A percentile compares a stretch with the other conserved stretches of the same genome.
These are phyloP conservation scores for Pseudozyma tsukubaensis DNA, from an alignment of 1,284 basidiomycete species.

Conservation along the genomic window DNA sequence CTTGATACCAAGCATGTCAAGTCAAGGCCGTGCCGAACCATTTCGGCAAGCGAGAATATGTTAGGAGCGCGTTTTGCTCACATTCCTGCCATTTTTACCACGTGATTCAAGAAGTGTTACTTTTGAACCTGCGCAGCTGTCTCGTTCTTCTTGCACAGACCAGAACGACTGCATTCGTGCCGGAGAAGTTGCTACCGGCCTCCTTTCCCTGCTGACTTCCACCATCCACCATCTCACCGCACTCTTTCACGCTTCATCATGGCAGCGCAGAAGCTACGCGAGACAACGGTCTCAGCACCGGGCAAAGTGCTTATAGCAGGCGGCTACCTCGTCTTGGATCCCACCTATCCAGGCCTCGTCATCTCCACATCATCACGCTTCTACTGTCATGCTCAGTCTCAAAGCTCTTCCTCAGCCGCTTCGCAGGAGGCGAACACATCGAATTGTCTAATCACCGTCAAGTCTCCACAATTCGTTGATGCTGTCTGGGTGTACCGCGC, in stretches of 20 bases:
- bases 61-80: not conserved
- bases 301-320: slow-evolving; percentile 86
- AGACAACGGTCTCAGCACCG: slow-evolving; percentile 80
- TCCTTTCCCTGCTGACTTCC: not conserved
- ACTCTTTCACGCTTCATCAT: slow-evolving; percentile 2
- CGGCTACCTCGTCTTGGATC: slow-evolving; percentile 68
- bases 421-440: not conserved
- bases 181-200: too few relatives aligned
- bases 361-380: slow-evolving; percentile 89
- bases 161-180: not conserved
- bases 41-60: not conserved
- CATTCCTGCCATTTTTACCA: slow-evolving; percentile 1
- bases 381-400: slow-evolving; percentile 75
- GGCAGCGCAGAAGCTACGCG: slow-evolving; percentile 7
- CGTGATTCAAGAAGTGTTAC: slow-evolving; percentile 37
- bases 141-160: slow-evolving; percentile 13
- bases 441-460: slow-evolving; percentile 74
- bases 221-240: not conserved
- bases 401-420: not conserved
- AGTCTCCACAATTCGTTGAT: slow-evolving; percentile 88
- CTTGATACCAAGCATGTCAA: not conserved
- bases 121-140: slow-evolving; percentile 2
- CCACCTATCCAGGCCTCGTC: slow-evolving; percentile 65
- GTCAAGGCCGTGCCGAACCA: not conserved
- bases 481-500: slow-evolving; percentile 83